Percentiles rank a stretch among this genome's conserved stretches.
Evolutionary conservation across 1,284 basidiomycete species (phyloP).

Genomic region (Fomitopsis pinicola): DNA sequence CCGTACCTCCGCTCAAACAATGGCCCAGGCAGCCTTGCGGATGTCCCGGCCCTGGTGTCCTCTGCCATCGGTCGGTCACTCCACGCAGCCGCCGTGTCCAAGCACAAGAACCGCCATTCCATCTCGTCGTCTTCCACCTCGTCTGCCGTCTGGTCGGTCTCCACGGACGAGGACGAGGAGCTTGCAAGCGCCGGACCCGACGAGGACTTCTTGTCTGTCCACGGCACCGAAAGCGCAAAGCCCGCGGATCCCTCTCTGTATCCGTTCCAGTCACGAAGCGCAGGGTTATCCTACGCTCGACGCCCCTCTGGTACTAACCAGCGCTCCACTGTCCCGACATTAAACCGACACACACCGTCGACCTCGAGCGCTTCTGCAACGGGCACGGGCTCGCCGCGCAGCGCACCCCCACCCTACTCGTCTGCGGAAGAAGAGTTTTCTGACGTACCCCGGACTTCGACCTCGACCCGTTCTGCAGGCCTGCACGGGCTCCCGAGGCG

Average conservation of each 20-base stretch:
- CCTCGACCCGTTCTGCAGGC: conserved; percentile 15
- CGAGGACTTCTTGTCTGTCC: conserved; percentile 27
- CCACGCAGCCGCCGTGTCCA: conserved; percentile 4
- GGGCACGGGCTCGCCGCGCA: conserved; percentile 40
- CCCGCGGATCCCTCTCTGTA: conserved; percentile 29
- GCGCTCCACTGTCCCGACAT: conserved; percentile 52
- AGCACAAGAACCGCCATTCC: conserved; percentile 38
- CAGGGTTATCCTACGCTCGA: conserved; percentile 56
- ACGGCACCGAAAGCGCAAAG: conserved; percentile 33
- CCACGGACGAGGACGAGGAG: conserved; percentile 54
- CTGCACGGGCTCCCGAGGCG: conserved; percentile 16
- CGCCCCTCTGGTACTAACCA: conserved; percentile 70
- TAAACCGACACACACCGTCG: conserved; percentile 51
- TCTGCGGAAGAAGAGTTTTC: conserved; percentile 44
- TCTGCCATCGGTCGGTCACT: conserved; percentile 43
- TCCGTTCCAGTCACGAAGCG: conserved; percentile 8
- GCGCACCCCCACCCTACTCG: conserved; percentile 34
- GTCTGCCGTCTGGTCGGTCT: conserved; percentile 56
- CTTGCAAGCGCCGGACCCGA: conserved; percentile 26
- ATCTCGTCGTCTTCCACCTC: conserved; percentile 53
- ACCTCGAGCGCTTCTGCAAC: conserved; percentile 27
- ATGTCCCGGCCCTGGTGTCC: conserved; percentile 58
- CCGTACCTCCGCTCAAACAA: conserved; percentile 50
- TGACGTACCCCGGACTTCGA: conserved; percentile 30
- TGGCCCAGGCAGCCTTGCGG: conserved; percentile 25